Conservation (phyloP, 139 green algal species). For the Limnomonas spitsbergensis region DNA sequence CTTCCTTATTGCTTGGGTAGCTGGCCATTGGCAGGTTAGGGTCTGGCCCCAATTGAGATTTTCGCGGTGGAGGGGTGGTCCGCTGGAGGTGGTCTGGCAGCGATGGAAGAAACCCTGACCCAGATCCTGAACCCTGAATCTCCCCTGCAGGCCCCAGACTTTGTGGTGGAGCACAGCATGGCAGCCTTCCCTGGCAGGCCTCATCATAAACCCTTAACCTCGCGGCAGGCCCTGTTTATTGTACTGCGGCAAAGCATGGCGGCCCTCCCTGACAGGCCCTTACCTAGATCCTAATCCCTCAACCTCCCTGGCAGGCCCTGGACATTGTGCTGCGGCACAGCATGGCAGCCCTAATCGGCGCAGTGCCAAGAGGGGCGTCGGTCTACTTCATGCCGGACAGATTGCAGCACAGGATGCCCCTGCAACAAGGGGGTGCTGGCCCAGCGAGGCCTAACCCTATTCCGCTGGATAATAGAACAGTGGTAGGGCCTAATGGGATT, state of each 20-base stretch:
- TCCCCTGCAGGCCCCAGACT: background rate
- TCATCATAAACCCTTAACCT: too few species aligned
- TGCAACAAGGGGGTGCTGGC: background rate
- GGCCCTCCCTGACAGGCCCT: background rate
- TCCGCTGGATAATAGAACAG: background rate
- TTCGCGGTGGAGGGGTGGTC: too few species aligned
- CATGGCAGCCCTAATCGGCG: background rate
- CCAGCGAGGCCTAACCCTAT: background rate
- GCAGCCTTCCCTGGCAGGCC: too few species aligned
- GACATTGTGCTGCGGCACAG: conserved; percentile 3
- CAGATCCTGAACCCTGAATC: too few species aligned
- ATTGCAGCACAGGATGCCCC: too few species aligned
- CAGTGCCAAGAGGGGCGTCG: background rate
- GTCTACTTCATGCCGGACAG: too few species aligned
- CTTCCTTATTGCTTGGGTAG: too few species aligned
- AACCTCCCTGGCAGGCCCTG: background rate
- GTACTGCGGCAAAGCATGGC: background rate
- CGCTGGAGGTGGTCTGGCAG: too few species aligned
- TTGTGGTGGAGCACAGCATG: background rate
- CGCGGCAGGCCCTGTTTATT: background rate
- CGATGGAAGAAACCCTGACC: too few species aligned
- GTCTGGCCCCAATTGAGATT: too few species aligned
- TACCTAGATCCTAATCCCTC: too few species aligned
- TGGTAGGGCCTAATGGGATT: background rate
- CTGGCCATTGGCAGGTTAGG: too few species aligned